Conservation (phyloP, 768 basidiomycete species). For the Melanogaster broomeanus region DNA sequence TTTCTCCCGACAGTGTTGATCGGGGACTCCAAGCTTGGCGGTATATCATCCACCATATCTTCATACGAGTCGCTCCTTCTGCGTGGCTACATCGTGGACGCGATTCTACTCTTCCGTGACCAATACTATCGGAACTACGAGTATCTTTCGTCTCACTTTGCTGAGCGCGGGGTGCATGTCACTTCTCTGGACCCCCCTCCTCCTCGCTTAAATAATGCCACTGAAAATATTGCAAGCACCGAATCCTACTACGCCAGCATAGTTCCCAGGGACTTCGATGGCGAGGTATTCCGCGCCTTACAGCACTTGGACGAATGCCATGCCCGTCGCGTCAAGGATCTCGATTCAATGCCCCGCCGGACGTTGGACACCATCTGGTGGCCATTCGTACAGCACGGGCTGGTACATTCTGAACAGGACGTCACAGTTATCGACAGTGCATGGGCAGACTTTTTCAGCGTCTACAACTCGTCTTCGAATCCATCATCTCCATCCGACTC, state of each 20-base stretch:
- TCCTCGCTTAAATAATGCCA: slow-evolving; percentile 38
- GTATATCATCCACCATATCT: slow-evolving; percentile 91
- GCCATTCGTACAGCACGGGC: slow-evolving; percentile 94
- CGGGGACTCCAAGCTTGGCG: slow-evolving; percentile 88
- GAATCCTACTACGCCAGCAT: slow-evolving; percentile 73
- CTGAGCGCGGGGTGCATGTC: slow-evolving; percentile 63
- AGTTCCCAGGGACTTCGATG: slow-evolving; percentile 33
- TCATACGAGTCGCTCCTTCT: slow-evolving; percentile 89
- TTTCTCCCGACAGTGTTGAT: slow-evolving; percentile 87
- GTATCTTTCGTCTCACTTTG: slow-evolving; percentile 80
- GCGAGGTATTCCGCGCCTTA: slow-evolving; percentile 49
- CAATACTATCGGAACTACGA: slow-evolving; percentile 86
- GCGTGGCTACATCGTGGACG: slow-evolving; percentile 89
- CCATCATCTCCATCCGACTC: slow-evolving; percentile 28
- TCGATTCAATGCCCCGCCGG: slow-evolving; percentile 77
- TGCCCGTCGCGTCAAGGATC: slow-evolving; percentile 60
- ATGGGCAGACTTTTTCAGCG: slow-evolving; percentile 80
- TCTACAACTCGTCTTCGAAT: slow-evolving; percentile 44
- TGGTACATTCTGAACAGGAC: slow-evolving; percentile 64
- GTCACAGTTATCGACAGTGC: slow-evolving; percentile 94
- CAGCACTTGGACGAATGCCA: slow-evolving; percentile 67
- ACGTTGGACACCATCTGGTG: slow-evolving; percentile 88
- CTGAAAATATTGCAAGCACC: slow-evolving; percentile 52
- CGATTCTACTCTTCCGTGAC: slow-evolving; percentile 82
- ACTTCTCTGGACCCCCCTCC: slow-evolving; percentile 62